Percentiles rank a stretch among this genome's conserved stretches.
Conservation (phyloP, 2,329 filamentous ascomycete genomes). For the Kalaharituber pfeilii region DNA sequence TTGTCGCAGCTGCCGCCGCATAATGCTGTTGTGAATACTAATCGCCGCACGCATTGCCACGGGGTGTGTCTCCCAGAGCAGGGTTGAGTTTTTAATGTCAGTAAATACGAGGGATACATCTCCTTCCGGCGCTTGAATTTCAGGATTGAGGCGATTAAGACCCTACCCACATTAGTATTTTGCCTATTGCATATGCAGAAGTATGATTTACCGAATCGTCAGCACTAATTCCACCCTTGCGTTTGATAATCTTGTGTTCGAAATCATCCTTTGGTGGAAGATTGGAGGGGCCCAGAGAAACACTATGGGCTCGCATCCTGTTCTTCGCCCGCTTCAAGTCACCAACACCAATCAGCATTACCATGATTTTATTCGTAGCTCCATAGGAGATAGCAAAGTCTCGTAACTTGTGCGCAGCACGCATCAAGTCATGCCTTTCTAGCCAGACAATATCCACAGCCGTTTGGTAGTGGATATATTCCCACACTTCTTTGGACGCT, state of each 20-base stretch:
- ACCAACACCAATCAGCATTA: slow-evolving; percentile 91
- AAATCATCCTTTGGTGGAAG: slow-evolving; percentile 44
- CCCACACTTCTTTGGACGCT: slow-evolving; percentile 86
- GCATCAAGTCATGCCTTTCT: slow-evolving; percentile 80
- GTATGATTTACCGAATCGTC: slow-evolving; percentile 17
- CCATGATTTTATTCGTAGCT: slow-evolving; percentile 88
- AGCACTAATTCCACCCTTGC: slow-evolving; percentile 54
- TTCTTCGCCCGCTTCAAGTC: slow-evolving; percentile 73
- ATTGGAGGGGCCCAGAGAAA: slow-evolving; percentile 58
- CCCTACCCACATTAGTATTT: slow-evolving; percentile 28
- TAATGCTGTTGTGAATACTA: slow-evolving; percentile 91
- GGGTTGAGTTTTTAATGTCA: slow-evolving; percentile 96
- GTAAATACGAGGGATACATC: slow-evolving; percentile 92
- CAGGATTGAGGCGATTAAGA: slow-evolving; percentile 68
- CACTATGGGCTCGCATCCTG: slow-evolving; percentile 56
- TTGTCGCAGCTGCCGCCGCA: slow-evolving; percentile 78
- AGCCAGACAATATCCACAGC: slow-evolving; percentile 63
- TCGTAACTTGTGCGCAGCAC: slow-evolving; percentile 80
- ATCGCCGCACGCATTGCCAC: slow-evolving; percentile 93
- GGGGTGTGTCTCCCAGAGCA: slow-evolving; percentile 87
- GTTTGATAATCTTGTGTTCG: slow-evolving; percentile 32
- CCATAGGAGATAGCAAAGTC: slow-evolving; percentile 94
- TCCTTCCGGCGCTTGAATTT: slow-evolving; percentile 79
- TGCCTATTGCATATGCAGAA: background rate
- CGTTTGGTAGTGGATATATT: slow-evolving; percentile 75